Conservation (phyloP, 78 protist species). For the Dictyostelium intermedium region DNA sequence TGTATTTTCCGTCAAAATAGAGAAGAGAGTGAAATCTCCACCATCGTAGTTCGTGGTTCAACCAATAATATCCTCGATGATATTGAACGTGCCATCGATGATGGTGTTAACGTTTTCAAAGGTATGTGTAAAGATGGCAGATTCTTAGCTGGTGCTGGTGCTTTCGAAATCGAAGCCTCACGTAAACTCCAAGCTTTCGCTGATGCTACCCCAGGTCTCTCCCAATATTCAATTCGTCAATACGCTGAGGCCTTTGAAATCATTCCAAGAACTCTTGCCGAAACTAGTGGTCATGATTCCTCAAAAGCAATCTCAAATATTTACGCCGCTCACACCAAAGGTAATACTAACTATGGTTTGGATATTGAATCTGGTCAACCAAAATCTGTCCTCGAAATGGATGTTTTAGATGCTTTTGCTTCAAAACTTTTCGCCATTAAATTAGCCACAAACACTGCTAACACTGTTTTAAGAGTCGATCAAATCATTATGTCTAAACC, state of each 20-base stretch:
- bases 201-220: conserved; percentile 88
- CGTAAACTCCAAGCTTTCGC: conserved; percentile 66
- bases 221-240: conserved; percentile 96
- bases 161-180: conserved; percentile 95
- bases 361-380: conserved; percentile 86
- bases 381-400: conserved; percentile 62
- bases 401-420: conserved; percentile 87
- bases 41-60: conserved; percentile 97
- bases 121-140: conserved; percentile 90
- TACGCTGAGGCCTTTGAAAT: conserved; percentile 96
- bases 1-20: conserved; percentile 86
- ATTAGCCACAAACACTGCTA: conserved; percentile 97
- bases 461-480: conserved; percentile 98
- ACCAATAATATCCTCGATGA: conserved; percentile 97
- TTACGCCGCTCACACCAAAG: conserved; percentile 94
- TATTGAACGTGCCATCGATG: conserved; percentile 97
- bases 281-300: conserved; percentile 94
- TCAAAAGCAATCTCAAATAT: conserved; percentile 86
- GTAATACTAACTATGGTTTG: conserved; percentile 90
- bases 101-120: conserved; percentile 96
- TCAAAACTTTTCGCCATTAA: conserved; percentile 88
- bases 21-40: conserved; percentile 87
- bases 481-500: conserved; percentile 99
- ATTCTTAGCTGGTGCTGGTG: conserved; percentile 99
- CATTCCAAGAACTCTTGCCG: conserved; percentile 98